Evolutionary conservation across 1,284 basidiomycete species (phyloP).

Genomic region (Golubevia sp.): DNA sequence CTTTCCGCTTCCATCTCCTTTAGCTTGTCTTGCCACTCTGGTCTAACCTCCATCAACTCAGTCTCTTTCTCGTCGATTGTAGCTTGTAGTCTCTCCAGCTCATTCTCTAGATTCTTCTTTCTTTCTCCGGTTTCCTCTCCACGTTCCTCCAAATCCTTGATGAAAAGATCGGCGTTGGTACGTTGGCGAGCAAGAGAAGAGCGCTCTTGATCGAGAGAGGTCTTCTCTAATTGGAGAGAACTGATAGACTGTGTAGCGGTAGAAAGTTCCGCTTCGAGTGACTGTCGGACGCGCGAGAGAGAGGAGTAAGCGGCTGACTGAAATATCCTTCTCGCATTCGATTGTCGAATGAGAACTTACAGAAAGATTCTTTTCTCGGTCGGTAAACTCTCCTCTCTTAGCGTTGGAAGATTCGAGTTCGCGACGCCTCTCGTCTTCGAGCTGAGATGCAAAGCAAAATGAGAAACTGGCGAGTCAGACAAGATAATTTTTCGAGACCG

Average conservation of each 20-base stretch:
- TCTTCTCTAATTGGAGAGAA: slow-evolving; percentile 72
- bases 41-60: slow-evolving; percentile 70
- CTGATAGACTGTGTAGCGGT: slow-evolving; percentile 74
- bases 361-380: slow-evolving; percentile 80
- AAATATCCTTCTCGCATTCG: neutral
- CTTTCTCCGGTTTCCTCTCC: slow-evolving; percentile 59
- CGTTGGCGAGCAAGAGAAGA: slow-evolving; percentile 62
- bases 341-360: slow-evolving; percentile 63
- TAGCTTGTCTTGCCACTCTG: slow-evolving; percentile 71
- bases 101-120: slow-evolving; percentile 66
- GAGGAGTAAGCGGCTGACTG: neutral
- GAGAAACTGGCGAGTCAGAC: neutral
- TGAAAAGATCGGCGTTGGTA: slow-evolving; percentile 81
- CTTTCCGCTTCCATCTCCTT: slow-evolving; percentile 71
- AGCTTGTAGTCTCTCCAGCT: slow-evolving; percentile 70
- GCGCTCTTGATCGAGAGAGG: slow-evolving; percentile 75
- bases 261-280: slow-evolving; percentile 75
- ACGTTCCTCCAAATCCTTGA: slow-evolving; percentile 74
- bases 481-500: slow-evolving; percentile 1
- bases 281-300: slow-evolving; percentile 63
- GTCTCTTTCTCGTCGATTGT: slow-evolving; percentile 72
- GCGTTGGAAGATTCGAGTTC: slow-evolving; percentile 83
- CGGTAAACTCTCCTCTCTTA: slow-evolving; percentile 77
- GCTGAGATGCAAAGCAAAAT: slow-evolving; percentile 42
- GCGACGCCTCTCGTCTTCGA: slow-evolving; percentile 70